These are phyloP conservation scores for Suillus variegatus DNA, from an alignment of 768 basidiomycete species.

Conservation along the genomic window DNA sequence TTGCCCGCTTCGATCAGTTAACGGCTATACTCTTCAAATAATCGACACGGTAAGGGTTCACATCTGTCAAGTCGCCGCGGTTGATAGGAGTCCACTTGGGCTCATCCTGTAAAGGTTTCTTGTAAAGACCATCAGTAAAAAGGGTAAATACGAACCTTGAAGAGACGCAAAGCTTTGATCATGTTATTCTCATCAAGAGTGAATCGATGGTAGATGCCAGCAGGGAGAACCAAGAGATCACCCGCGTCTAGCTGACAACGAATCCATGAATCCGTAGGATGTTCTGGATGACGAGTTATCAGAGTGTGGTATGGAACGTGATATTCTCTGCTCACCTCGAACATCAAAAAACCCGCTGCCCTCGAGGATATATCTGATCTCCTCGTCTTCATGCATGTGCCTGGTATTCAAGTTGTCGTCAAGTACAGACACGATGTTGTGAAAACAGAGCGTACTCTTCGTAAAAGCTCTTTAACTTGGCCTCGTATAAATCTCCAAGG, in stretches of 20 bases:
- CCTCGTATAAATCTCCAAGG: slow-evolving; percentile 81
- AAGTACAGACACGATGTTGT: no score
- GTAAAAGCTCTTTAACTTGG: slow-evolving; percentile 81
- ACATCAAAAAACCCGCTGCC: slow-evolving; percentile 94
- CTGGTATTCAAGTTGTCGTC: slow-evolving; percentile 35
- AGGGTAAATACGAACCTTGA: slow-evolving; percentile 56
- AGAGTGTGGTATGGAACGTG: neutral
- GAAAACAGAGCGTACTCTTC: slow-evolving; percentile 59
- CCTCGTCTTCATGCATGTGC: slow-evolving; percentile 96
- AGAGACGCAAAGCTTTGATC: slow-evolving; percentile 80
- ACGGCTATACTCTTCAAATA: slow-evolving; percentile 59
- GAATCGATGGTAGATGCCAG: slow-evolving; percentile 95
- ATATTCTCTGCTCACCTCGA: slow-evolving; percentile 53
- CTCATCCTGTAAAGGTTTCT: slow-evolving; percentile 60
- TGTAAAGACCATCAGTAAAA: neutral
- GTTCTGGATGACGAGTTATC: slow-evolving; percentile 42
- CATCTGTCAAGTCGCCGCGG: slow-evolving; percentile 60
- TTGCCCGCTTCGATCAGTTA: slow-evolving; percentile 10
- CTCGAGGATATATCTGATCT: slow-evolving; percentile 84
- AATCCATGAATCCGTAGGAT: slow-evolving; percentile 75
- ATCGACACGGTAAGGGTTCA: slow-evolving; percentile 60
- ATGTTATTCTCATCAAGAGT: slow-evolving; percentile 77
- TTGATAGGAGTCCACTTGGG: slow-evolving; percentile 89
- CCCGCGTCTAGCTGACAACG: slow-evolving; percentile 74
- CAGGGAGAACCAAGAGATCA: slow-evolving; percentile 84